These are phyloP conservation scores for Apophysomyces trapeziformis DNA, from an alignment of 371 early-diverging fungal species.

Conservation along the genomic window DNA sequence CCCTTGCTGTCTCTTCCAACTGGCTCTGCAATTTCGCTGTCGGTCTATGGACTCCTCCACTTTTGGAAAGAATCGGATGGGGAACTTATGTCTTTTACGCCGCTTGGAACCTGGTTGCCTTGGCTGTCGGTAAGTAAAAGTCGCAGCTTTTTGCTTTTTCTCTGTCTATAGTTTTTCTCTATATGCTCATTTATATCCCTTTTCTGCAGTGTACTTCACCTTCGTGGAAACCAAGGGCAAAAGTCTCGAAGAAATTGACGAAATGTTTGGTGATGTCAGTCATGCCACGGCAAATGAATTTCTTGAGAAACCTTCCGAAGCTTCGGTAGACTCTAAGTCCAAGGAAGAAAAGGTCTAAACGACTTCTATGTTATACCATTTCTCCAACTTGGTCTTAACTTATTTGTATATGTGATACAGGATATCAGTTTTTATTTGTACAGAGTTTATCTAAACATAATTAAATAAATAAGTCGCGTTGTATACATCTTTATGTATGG, in stretches of 20 bases:
- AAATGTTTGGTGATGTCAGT: constrained; percentile 41
- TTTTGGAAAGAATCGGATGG: constrained; percentile 58
- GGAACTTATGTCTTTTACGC: constrained; percentile 60
- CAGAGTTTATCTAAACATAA: not conserved
- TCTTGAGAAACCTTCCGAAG: constrained; percentile 4
- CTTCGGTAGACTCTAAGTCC: constrained; percentile 2
- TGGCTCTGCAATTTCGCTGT: constrained; percentile 57
- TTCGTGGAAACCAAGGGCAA: constrained; percentile 57
- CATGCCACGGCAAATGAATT: constrained; percentile 7
- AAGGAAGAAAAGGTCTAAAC: constrained; percentile 8
- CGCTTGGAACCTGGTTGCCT: constrained; percentile 36
- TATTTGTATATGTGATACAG: constrained; percentile 1
- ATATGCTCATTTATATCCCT: not conserved
- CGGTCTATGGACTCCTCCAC: constrained; percentile 43
- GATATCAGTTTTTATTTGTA: not conserved
- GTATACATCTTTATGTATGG: too few species aligned
- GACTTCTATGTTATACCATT: not conserved
- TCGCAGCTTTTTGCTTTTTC: not conserved
- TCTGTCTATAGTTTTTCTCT: not conserved
- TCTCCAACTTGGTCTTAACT: not conserved
- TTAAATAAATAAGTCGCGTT: too few species aligned
- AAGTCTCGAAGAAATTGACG: constrained; percentile 56
- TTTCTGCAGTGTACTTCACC: constrained; percentile 26
- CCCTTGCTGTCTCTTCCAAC: constrained; percentile 61
- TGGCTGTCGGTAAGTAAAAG: constrained; percentile 25